A percentile compares a stretch with the other conserved stretches of the same genome.
These are phyloP conservation scores for Colletotrichum truncatum DNA, from an alignment of 2,329 filamentous ascomycete genomes.

Conservation along the genomic window DNA sequence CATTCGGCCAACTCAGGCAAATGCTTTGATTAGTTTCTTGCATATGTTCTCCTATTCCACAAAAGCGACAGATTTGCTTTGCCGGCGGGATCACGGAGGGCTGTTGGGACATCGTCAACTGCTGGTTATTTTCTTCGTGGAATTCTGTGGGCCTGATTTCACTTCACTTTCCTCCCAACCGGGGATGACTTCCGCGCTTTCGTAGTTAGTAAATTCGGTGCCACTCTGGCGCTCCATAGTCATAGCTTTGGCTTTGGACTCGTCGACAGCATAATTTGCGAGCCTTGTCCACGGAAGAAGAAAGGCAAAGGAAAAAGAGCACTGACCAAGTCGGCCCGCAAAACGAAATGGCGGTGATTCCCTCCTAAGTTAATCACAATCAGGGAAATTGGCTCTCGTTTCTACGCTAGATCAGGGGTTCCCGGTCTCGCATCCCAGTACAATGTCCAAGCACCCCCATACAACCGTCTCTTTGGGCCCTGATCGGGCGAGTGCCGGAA, in stretches of 20 bases:
- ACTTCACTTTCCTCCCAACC: not conserved
- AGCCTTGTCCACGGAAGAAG: constrained; percentile 21
- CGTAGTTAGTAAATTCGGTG: not conserved
- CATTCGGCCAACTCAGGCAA: no score
- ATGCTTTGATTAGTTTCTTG: no score
- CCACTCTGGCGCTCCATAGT: constrained; percentile 4
- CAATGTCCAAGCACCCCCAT: constrained; percentile 28
- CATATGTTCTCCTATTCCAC: no score
- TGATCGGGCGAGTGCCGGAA: constrained; percentile 33
- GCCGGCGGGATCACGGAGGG: not conserved
- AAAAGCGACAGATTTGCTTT: no score
- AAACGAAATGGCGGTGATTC: constrained; percentile 32
- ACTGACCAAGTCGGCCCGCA: constrained; percentile 20
- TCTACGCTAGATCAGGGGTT: constrained; percentile 25
- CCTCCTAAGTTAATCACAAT: constrained; percentile 25
- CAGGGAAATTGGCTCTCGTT: constrained; percentile 33
- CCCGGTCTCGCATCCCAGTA: constrained; percentile 18
- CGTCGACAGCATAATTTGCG: constrained; percentile 10
- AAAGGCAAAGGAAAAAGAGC: constrained; percentile 4
- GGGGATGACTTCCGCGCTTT: constrained; percentile 24
- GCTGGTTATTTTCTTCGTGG: not conserved
- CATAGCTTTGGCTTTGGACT: constrained; percentile 12
- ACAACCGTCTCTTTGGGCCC: constrained; percentile 31
- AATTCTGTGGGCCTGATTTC: not conserved
- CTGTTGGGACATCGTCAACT: not conserved